Evolutionary conservation across 2,329 filamentous ascomycete genomes (phyloP), one percentile per base, ranked within the genome.

Genomic region (Rhynchosporium graminicola): DNA sequence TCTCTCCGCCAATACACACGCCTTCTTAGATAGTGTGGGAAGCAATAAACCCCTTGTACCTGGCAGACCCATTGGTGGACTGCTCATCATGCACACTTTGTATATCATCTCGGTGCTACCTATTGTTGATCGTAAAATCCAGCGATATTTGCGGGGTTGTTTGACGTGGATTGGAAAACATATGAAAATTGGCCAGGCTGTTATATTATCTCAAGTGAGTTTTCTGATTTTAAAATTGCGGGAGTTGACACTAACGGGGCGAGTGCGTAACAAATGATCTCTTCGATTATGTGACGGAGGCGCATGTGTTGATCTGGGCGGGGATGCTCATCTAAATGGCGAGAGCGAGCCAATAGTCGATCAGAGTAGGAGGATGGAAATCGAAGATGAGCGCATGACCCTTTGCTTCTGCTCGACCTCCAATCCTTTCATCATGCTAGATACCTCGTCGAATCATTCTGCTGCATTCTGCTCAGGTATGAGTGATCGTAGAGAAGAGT

Each of bases 101-200:
- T 69, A 68, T 60, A 60, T 69, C 26, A 56, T 61, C 8, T 65
- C 70, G 7, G 65, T 57, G 3, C 42, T 70, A 50, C 55, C 59
- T 1, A 63, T 68, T 8, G 57, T 71, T 0, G 47, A 63, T 2
- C 54, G 20, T 7, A 43, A 67, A 28, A 46, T 64, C 42, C 59
- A 61, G 46, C 29, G 46, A 10, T 66, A 69, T 52, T 40, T 69
- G 56, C 63, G 63, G 29, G 63, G 64, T 4, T 71, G 66, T 62
- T 58, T 73, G n/a, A 42, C 59, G 13, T 73, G 71, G 72, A 69
- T 73, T 45, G 71, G 69, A 6, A 38, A 36, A 9, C 38, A 70
- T 33, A 73, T 73, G 72, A 70, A 68, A 3, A 65, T 73, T 43
- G 69, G 69, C n/a, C 70, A 73, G 52, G 71, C 68, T 15, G 59